Conservation (phyloP, 208 protist species). For the Crithidia brevicula region DNA sequence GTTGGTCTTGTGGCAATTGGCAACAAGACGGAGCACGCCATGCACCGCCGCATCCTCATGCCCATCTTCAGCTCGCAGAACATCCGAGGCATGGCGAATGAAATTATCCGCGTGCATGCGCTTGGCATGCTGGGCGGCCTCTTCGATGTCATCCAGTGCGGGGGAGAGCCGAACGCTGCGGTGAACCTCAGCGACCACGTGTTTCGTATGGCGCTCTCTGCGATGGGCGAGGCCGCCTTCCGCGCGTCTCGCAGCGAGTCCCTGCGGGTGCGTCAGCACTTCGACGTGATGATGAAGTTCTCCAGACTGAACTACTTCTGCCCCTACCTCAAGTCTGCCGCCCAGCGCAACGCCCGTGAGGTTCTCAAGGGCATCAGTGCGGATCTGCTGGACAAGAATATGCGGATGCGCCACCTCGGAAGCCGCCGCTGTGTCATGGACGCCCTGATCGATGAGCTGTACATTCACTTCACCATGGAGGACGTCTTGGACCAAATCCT, state of each 20-base stretch:
- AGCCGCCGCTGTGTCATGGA: constrained; percentile 44
- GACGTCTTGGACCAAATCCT: constrained; percentile 61
- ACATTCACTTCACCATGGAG: constrained; percentile 39
- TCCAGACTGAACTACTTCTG: constrained; percentile 64
- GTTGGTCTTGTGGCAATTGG: constrained; percentile 47
- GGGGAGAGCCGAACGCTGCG: constrained; percentile 27
- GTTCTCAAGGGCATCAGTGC: constrained; percentile 39
- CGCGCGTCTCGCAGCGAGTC: constrained; percentile 43
- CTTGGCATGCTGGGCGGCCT: constrained; percentile 44
- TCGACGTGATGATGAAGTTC: constrained; percentile 47
- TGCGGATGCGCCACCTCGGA: constrained; percentile 22
- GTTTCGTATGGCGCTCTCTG: constrained; percentile 53
- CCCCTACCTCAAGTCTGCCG: constrained; percentile 44
- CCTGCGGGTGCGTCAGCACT: constrained; percentile 40
- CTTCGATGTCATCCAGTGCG: constrained; percentile 33
- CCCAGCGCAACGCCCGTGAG: constrained; percentile 37
- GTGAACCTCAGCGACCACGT: constrained; percentile 51
- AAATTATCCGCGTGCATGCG: constrained; percentile 46
- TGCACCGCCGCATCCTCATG: constrained; percentile 48
- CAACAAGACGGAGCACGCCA: constrained; percentile 47
- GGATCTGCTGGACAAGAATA: constrained; percentile 40
- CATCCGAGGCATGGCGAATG: constrained; percentile 49
- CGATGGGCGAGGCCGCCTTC: constrained; percentile 59
- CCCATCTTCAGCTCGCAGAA: constrained; percentile 49
- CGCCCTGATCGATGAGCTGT: constrained; percentile 47